phyloP scores from a whole-genome alignment of 495 filamentous ascomycete species.

The Tuber brumale region DNA sequence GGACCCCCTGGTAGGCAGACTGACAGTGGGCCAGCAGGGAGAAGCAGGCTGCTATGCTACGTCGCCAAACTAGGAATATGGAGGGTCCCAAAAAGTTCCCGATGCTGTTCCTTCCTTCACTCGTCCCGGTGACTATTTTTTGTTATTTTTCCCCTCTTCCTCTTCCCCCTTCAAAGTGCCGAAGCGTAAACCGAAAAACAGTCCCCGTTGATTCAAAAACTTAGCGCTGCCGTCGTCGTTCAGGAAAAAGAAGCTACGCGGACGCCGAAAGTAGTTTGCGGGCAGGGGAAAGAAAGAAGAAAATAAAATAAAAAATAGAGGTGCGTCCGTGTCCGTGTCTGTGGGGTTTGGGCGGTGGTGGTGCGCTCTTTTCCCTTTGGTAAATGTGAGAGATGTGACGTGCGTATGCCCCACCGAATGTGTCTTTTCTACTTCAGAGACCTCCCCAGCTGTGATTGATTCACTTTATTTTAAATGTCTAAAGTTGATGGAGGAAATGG shows the following conservation, averaged over 20 bases:
- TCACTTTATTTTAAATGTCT: neutral
- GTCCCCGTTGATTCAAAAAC: conserved; percentile 21
- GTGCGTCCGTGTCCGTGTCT: neutral
- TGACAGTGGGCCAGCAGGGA: neutral
- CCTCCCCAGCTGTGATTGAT: neutral
- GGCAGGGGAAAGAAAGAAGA: neutral
- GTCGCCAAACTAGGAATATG: neutral
- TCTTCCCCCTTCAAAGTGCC: conserved; percentile 18
- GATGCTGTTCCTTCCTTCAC: neutral
- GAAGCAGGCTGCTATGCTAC: neutral
- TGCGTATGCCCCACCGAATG: conserved; percentile 13
- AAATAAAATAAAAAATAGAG: neutral
- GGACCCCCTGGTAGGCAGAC: neutral
- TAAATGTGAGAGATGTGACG: conserved; percentile 15
- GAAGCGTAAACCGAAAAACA: conserved; percentile 33
- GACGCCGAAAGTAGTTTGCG: neutral
- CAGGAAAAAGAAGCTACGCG: conserved; percentile 8
- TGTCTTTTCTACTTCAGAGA: neutral
- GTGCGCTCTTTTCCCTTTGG: neutral
- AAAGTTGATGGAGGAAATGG: neutral
- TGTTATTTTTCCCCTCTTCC: neutral
- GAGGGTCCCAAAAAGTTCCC: neutral
- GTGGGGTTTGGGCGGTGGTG: neutral
- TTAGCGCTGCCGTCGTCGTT: conserved; percentile 15
- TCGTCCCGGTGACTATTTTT: neutral